Evolutionary conservation across 2,329 filamentous ascomycete species (phyloP).

Genomic region (Fusarium euwallaceae): DNA sequence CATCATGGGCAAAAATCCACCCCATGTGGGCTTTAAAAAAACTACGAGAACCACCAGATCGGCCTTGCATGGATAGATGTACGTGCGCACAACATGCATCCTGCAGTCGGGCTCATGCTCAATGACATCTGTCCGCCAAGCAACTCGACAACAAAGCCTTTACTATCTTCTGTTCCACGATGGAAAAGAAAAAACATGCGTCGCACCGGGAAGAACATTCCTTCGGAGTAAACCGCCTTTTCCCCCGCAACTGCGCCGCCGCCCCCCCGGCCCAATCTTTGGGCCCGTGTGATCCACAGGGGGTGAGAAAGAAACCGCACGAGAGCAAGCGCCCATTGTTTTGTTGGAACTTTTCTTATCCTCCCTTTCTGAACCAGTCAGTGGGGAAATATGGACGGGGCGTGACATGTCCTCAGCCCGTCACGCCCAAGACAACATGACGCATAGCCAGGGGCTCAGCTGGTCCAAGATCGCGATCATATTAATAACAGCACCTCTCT

Average conservation of each 20-base stretch:
- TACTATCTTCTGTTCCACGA: neutral
- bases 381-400: conserved; percentile 8
- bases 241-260: conserved; percentile 2
- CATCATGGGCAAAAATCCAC: neutral
- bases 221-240: neutral
- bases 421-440: conserved; percentile 33
- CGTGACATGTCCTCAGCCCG: conserved; percentile 28
- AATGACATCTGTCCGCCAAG: conserved; percentile 3
- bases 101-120: conserved; percentile 2
- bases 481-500: conserved; percentile 8
- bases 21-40: neutral
- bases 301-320: neutral
- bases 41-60: conserved; percentile 32
- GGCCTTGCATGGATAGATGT: conserved; percentile 25
- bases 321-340: neutral
- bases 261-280: conserved; percentile 4
- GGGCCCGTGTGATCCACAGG: neutral
- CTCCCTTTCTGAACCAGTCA: neutral
- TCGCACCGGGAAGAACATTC: neutral
- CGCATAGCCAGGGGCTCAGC: conserved; percentile 26
- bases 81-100: conserved; percentile 2
- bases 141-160: neutral
- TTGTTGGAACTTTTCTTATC: neutral
- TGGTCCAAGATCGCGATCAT: conserved; percentile 33
- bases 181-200: neutral